Evolutionary conservation across 352 stramenopile species (phyloP).

Genomic region (Saprolegnia parasitica): DNA sequence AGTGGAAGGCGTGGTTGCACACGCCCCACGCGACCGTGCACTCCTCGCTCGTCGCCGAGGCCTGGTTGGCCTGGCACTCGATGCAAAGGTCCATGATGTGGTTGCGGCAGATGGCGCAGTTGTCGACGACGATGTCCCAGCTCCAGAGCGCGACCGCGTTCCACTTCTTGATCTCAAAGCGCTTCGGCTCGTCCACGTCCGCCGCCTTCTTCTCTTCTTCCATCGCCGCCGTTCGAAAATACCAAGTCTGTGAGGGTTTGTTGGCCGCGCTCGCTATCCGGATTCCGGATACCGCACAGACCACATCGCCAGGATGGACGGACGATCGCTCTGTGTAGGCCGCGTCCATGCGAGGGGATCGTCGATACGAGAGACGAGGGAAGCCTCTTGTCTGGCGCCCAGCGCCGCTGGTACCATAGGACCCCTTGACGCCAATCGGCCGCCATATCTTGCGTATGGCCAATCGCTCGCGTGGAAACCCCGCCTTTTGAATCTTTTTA

Average conservation of each 20-base stretch:
- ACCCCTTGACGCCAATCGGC: too few species aligned
- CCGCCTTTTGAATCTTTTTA: too few species aligned
- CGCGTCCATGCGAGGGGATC: too few species aligned
- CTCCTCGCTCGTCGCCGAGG: constrained; percentile 81
- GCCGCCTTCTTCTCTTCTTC: constrained; percentile 27
- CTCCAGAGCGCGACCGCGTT: constrained; percentile 99
- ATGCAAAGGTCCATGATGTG: constrained; percentile 99
- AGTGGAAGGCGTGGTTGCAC: constrained; percentile 98
- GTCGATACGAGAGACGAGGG: too few species aligned
- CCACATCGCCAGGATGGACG: background rate
- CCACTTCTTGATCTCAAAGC: constrained; percentile 99
- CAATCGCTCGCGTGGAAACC: too few species aligned
- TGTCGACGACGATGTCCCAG: constrained; percentile 91
- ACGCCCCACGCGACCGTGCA: constrained; percentile 84
- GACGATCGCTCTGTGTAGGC: too few species aligned
- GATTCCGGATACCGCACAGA: constrained; percentile 11
- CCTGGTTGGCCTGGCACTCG: constrained; percentile 96
- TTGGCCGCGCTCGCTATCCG: background rate
- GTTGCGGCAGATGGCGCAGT: constrained; percentile 98
- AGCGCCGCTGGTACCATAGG: too few species aligned
- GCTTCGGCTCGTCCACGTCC: constrained; percentile 53
- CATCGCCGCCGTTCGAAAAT: constrained; percentile 12
- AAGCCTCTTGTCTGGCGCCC: too few species aligned
- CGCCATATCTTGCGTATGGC: too few species aligned
- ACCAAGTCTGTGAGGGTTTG: constrained; percentile 1